phyloP scores from a whole-genome alignment of 768 basidiomycete species.

The Pleurotus salmoneostramineus region DNA sequence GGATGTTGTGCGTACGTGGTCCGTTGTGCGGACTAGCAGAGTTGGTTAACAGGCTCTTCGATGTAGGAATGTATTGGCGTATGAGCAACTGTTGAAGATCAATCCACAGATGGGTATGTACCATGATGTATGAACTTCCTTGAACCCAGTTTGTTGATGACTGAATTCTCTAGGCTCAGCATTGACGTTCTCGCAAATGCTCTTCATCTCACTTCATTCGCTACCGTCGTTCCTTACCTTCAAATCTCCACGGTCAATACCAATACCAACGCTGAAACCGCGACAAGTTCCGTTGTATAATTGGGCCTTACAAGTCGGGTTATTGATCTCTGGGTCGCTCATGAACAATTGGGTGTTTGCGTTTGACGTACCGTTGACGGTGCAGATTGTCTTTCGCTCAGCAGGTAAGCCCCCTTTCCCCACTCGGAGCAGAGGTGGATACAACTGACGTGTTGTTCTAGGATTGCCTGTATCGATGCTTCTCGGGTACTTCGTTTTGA shows the following conservation, averaged over 20 bases:
- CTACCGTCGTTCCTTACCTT: slow-evolving; percentile 60
- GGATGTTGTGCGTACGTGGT: slow-evolving; percentile 78
- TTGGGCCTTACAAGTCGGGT: slow-evolving; percentile 71
- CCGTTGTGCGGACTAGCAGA: background rate
- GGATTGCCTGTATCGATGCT: slow-evolving; percentile 78
- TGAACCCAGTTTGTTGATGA: slow-evolving; percentile 4
- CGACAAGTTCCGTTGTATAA: slow-evolving; percentile 62
- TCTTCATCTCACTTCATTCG: slow-evolving; percentile 68
- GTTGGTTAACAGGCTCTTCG: background rate
- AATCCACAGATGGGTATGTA: slow-evolving; percentile 67
- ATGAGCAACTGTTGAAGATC: slow-evolving; percentile 68
- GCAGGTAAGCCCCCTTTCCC: slow-evolving; percentile 56
- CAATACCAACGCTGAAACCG: slow-evolving; percentile 53
- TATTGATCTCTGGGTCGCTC: slow-evolving; percentile 62
- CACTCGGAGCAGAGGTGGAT: background rate
- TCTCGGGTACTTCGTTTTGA: slow-evolving; percentile 57
- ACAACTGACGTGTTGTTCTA: slow-evolving; percentile 20
- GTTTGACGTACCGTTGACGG: slow-evolving; percentile 68
- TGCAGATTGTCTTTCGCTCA: slow-evolving; percentile 84
- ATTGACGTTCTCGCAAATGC: slow-evolving; percentile 81
- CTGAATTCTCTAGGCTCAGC: slow-evolving; percentile 53
- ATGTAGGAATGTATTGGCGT: slow-evolving; percentile 70
- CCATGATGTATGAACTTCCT: background rate
- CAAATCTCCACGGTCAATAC: slow-evolving; percentile 15
- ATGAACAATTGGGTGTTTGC: slow-evolving; percentile 83